Evolutionary conservation across 129 eudicot species (phyloP).

Genomic region (Pulicaria dysenterica): DNA sequence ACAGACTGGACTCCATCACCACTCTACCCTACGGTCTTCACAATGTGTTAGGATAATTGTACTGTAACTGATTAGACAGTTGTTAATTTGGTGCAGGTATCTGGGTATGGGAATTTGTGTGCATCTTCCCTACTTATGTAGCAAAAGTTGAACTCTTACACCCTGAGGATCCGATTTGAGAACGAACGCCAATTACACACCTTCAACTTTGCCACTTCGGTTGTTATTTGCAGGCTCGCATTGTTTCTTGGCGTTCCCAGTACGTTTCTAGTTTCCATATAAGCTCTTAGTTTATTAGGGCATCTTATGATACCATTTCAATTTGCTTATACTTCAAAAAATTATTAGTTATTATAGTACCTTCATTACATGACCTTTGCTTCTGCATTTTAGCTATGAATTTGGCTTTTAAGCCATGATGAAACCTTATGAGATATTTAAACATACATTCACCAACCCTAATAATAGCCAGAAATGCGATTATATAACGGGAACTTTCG

Average conservation of each 20-base stretch:
- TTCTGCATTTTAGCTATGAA: slow-evolving; percentile 17
- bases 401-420: slow-evolving; percentile 13
- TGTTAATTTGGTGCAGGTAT: slow-evolving; percentile 33
- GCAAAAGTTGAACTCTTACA: slow-evolving; percentile 27
- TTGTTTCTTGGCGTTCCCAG: slow-evolving; percentile 19
- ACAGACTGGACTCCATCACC: too few species aligned
- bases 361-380: slow-evolving; percentile 23
- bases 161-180: slow-evolving; percentile 7
- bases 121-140: slow-evolving; percentile 15
- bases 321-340: slow-evolving; percentile 5
- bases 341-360: background rate
- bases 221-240: slow-evolving; percentile 16
- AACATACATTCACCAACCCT: background rate
- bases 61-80: too few species aligned
- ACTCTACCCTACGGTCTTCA: too few species aligned
- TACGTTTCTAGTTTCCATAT: slow-evolving; percentile 20
- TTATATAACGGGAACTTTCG: background rate
- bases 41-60: too few species aligned
- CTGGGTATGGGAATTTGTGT: slow-evolving; percentile 16
- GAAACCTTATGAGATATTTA: background rate
- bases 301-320: slow-evolving; percentile 15
- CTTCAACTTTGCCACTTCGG: slow-evolving; percentile 20
- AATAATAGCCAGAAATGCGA: background rate
- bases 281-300: slow-evolving; percentile 18
- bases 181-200: slow-evolving; percentile 12